Evolutionary conservation across 345 rosid genomes (phyloP).

Genomic region (Syzygium jambos): DNA sequence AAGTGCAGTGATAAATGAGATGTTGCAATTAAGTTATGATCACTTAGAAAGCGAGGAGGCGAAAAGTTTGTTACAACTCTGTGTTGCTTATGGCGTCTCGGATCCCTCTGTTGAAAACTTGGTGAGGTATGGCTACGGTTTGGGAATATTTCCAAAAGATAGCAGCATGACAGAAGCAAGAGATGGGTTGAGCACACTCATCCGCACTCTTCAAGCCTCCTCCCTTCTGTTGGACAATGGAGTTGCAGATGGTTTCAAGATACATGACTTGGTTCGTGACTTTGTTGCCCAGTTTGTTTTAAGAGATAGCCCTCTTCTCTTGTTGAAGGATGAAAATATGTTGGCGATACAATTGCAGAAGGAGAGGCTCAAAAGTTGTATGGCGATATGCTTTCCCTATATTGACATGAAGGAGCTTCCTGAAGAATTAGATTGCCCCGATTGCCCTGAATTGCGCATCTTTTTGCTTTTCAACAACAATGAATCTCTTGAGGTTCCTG

Average conservation of each 20-base stretch:
- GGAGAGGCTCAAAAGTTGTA: background rate
- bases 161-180: fast-evolving
- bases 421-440: fast-evolving
- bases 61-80: too few relatives aligned
- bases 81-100: background rate
- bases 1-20: too few relatives aligned
- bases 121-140: fast-evolving
- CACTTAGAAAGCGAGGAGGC: too few relatives aligned
- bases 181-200: fast-evolving
- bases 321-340: too few relatives aligned
- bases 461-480: fast-evolving
- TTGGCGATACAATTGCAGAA: too few relatives aligned
- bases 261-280: fast-evolving
- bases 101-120: background rate
- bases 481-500: fast-evolving
- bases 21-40: background rate
- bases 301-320: fast-evolving
- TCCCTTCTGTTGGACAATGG: fast-evolving
- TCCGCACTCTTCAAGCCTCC: fast-evolving
- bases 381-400: fast-evolving
- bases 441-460: fast-evolving
- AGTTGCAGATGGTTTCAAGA: fast-evolving
- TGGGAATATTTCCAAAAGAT: background rate
- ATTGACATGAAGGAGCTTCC: background rate
- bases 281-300: fast-evolving